Conservation (phyloP, 208 protist species). For the Acanthamoeba culbertsoni region DNA sequence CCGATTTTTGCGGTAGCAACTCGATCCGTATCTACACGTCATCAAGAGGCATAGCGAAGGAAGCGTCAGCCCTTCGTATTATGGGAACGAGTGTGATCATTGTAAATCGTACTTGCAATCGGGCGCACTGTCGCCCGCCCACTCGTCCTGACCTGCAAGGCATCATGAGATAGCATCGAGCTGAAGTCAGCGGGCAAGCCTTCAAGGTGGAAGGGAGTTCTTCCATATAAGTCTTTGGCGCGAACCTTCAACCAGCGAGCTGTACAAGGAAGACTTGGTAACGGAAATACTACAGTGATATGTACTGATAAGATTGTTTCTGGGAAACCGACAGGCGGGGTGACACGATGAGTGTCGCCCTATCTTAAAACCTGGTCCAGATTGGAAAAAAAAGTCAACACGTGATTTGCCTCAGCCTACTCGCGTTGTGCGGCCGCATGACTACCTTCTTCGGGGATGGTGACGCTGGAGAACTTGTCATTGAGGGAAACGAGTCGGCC, state of each 20-base stretch:
- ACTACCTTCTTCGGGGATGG: not conserved
- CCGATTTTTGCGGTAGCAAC: slow-evolving; percentile 1
- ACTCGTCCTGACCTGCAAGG: too few relatives aligned
- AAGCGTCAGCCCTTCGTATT: not conserved
- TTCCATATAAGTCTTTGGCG: too few relatives aligned
- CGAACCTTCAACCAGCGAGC: too few relatives aligned
- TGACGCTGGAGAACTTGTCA: not conserved
- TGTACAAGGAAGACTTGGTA: too few relatives aligned
- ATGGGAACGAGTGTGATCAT: not conserved
- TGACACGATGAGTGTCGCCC: not conserved
- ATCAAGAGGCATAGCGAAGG: not conserved
- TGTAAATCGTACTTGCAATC: not conserved
- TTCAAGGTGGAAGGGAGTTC: too few relatives aligned
- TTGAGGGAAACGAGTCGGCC: not conserved
- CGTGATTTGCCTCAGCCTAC: not conserved
- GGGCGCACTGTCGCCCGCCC: not conserved
- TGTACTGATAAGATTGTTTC: not conserved
- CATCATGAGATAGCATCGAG: too few relatives aligned
- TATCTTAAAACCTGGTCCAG: not conserved
- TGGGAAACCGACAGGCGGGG: not conserved
- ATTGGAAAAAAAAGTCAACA: not conserved
- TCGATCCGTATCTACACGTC: not conserved
- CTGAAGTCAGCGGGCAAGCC: too few relatives aligned
- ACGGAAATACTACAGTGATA: not conserved
- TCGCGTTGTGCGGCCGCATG: too few relatives aligned